Evolutionary conservation across 106 monocot genomes (phyloP), one percentile per base, ranked within the genome.

Genomic region (Dioscorea zingiberensis): DNA sequence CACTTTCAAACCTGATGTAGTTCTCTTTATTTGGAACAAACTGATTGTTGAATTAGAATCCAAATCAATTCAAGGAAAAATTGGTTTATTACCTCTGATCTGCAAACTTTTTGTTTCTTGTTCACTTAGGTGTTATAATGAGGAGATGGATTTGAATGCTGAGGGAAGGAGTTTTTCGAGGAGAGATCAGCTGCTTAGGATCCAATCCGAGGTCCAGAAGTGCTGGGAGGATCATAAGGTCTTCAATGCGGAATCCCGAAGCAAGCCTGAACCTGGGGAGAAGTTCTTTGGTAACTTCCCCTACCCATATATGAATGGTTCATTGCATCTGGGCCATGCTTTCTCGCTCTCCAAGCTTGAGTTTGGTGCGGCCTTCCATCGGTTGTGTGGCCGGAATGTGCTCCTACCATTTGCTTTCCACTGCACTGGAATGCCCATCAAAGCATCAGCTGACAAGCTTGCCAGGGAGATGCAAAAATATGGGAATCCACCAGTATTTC

Each of bases 241-340:
- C 17, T 94, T 94, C 57, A 77, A 79, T 47, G 76, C 80, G 0
- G 82, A 80, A 10, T 70, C 94, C 10, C 47, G 66, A 18, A 63
- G 51, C 61, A 65, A 26, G 2, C 77, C 80, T 0, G 55, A 75
- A 25, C 57, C 54, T 2, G 87, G 70, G 0, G 94, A 94, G 54
- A 94, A 90, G 56, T 94, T 94, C 82, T 94, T 90, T 66, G 94
- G 94, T 8, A 94, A 87, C 75, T 94, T 94, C 54, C 90, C 94
- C 2, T 94, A 94, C 67, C 94, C 94, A 4, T 94, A 94, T 72
- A 94, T 94, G 94, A 94, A 94, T 23, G 90, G 90, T 2, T 65
- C 80, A 16, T 73, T 94, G n/a, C 94, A 94, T 60, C 55, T 94
- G 1, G 93, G 93, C 15, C 89, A 89, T 66, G 94, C 82, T 15